Evolutionary conservation across 768 basidiomycete species (phyloP), one percentile per base, ranked within the genome.

Genomic region (Leccinum subgranulosum): DNA sequence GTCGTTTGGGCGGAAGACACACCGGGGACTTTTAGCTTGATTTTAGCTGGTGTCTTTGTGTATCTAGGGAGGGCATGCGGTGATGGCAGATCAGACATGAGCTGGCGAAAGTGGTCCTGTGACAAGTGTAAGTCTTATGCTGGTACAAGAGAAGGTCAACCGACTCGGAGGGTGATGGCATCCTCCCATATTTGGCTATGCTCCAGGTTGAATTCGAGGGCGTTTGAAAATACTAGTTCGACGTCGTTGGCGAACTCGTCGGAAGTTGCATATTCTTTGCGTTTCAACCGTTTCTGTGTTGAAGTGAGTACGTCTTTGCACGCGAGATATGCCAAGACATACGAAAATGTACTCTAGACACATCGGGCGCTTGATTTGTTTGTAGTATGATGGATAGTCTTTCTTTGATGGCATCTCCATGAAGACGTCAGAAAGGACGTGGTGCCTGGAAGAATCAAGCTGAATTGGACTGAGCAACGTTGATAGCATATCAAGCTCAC

Each of bases 181-280:
- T 92, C 90, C 63, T 90, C 84, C 86, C 89, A 93, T 28, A 94
- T 90, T 55, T 74, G 80, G 27, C 88, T 91, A 66, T 88, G 85
- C 28, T 96, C 94, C 66, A 84, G 85, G 64, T 98, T 98, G 75
- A 94, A 98, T 56, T 81, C 74, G 69, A 92, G 78, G 10, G 94
- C 95, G 69, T 98, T 98, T 7, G 84, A 82, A 73, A 94, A 96
- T 25, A 98, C 88, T 43, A 94, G 81, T 64, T 94, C 92, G 14
- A 95, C 88, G 58, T 98, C 95, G 9, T 83, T 83, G 46, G 88
- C 87, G 66, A 95, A 96, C 25, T 88, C 86, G 4, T 80, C 76
- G 6, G 82, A 75, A 2, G 78, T 81, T 21, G 69, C 65, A 68
- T 96, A 98, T 62, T 89, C 86, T 68, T 92, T 90, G 56, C 83